Conservation (phyloP, 139 green algal species). For the Ulvella scutata region DNA sequence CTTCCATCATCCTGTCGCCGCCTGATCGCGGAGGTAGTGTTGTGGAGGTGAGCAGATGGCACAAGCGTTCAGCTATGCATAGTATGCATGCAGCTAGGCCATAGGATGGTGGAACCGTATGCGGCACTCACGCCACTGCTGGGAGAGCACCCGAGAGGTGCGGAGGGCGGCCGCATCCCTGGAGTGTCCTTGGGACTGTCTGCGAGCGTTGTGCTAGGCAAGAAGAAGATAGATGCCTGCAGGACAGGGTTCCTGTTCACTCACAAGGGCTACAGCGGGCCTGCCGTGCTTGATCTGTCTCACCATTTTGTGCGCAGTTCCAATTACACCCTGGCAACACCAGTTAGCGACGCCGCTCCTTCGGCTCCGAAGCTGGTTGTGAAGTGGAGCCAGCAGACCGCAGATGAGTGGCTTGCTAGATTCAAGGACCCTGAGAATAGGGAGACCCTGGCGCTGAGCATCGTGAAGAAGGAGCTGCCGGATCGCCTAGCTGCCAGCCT, state of each 20-base stretch:
- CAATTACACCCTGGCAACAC: neutral
- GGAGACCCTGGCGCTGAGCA: neutral
- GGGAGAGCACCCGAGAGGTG: slow-evolving; percentile 45
- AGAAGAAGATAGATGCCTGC: slow-evolving; percentile 25
- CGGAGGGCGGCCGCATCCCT: slow-evolving; percentile 6
- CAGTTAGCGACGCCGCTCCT: neutral
- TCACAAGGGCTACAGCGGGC: slow-evolving; percentile 65
- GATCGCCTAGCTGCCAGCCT: neutral
- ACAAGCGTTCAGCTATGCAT: neutral
- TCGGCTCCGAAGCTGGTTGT: neutral
- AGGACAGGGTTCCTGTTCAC: slow-evolving; percentile 72
- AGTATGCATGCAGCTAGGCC: slow-evolving; percentile 24
- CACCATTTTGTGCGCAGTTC: slow-evolving; percentile 41
- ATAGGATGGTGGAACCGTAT: slow-evolving; percentile 43
- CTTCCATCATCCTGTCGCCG: too few relatives aligned
- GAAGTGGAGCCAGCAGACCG: slow-evolving; percentile 3
- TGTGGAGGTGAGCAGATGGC: too few relatives aligned
- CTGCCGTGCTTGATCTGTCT: slow-evolving; percentile 62
- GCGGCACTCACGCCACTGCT: slow-evolving; percentile 72
- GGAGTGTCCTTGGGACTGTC: slow-evolving; percentile 29
- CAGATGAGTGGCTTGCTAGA: neutral
- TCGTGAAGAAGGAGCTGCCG: neutral
- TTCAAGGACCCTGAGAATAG: neutral
- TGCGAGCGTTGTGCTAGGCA: neutral
- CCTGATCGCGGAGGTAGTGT: too few relatives aligned